A percentile compares a stretch with the other conserved stretches of the same genome.
These are phyloP conservation scores for Durio zibethinus DNA, from an alignment of 345 rosid species.

Conservation along the genomic window DNA sequence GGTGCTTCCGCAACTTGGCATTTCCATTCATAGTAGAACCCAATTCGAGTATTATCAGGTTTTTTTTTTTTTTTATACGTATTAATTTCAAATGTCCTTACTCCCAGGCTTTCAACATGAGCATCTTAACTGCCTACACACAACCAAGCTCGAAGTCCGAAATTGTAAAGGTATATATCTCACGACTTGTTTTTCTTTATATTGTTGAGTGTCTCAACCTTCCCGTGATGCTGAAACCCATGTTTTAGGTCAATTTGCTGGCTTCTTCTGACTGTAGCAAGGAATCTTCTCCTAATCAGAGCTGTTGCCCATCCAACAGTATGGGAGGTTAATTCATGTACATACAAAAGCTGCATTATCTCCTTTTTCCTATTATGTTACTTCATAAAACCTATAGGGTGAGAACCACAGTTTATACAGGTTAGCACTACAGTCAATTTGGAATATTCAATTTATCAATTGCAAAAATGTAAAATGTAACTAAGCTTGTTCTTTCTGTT, in stretches of 20 bases:
- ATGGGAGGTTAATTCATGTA: constrained; percentile 60
- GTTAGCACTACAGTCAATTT: neutral
- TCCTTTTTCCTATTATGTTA: neutral
- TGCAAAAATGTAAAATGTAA: neutral
- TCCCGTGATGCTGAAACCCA: neutral
- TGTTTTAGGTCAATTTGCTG: constrained; percentile 70
- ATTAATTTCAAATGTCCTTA: neutral
- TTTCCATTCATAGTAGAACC: neutral
- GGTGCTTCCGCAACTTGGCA: neutral
- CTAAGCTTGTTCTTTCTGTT: neutral
- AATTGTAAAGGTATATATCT: constrained; percentile 69
- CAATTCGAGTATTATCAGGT: neutral
- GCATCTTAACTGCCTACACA: constrained; percentile 74
- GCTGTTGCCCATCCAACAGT: constrained; percentile 37
- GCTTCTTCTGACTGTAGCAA: constrained; percentile 44
- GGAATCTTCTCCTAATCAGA: constrained; percentile 38
- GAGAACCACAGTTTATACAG: neutral
- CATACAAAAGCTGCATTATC: neutral
- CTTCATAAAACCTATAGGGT: neutral
- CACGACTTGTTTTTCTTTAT: neutral
- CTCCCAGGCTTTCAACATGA: constrained; percentile 83
- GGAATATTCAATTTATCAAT: neutral
- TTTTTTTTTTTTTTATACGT: neutral
- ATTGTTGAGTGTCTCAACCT: neutral
- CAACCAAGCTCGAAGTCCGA: constrained; percentile 78